These are phyloP conservation scores for Panaeolus cyanescens DNA, from an alignment of 768 basidiomycete genomes.

Conservation along the genomic window DNA sequence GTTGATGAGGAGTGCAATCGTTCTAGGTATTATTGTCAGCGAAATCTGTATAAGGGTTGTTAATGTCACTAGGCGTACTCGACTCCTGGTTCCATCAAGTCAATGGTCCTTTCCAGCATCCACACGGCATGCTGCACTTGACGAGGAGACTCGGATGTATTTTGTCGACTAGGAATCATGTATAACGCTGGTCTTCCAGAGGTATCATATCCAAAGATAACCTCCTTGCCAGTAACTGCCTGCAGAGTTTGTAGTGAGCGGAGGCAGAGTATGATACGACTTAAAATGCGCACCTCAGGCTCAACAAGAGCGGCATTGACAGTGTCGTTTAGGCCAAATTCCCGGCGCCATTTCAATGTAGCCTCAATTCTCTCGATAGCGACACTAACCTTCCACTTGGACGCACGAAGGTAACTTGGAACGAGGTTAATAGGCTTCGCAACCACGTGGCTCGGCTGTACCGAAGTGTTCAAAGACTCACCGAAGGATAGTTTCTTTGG, in stretches of 20 bases:
- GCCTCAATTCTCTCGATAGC: conserved; percentile 69
- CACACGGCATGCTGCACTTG: conserved; percentile 79
- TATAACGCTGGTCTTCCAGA: conserved; percentile 68
- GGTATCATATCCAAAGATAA: conserved; percentile 76
- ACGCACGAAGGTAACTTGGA: conserved; percentile 70
- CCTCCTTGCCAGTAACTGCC: conserved; percentile 82
- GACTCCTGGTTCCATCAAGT: conserved; percentile 80
- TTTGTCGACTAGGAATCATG: conserved; percentile 71
- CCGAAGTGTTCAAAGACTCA: conserved; percentile 23
- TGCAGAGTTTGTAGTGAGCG: conserved; percentile 22
- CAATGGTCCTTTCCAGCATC: conserved; percentile 74
- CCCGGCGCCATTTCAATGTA: conserved; percentile 80
- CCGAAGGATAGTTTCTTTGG: conserved; percentile 74
- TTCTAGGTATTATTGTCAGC: conserved; percentile 38
- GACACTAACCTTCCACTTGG: conserved; percentile 65
- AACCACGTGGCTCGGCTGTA: not conserved
- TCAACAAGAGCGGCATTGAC: conserved; percentile 67
- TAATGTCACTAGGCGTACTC: conserved; percentile 52
- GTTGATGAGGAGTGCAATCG: conserved; percentile 72
- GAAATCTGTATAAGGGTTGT: not conserved
- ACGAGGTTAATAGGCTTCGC: not conserved
- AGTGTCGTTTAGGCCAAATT: conserved; percentile 69
- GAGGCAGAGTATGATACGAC: not conserved
- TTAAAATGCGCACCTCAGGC: conserved; percentile 56
- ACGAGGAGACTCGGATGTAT: conserved; percentile 66